These are phyloP conservation scores for Kodamaea leandrae DNA, from an alignment of 805 yeast species.

Conservation along the genomic window DNA sequence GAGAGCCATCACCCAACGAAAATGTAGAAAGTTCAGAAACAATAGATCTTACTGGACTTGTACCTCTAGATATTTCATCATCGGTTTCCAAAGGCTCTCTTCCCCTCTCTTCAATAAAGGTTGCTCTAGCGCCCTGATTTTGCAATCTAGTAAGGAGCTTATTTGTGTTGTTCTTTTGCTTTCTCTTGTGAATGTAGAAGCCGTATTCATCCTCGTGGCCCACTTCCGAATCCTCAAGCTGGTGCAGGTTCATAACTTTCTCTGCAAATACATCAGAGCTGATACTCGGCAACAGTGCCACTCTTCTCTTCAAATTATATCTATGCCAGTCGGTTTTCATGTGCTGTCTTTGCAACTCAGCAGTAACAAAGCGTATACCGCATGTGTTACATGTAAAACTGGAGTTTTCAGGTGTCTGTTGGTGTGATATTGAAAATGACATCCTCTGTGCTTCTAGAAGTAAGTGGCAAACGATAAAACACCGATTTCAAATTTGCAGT, in stretches of 20 bases:
- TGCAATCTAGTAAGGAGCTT: slow-evolving; percentile 34
- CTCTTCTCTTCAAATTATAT: slow-evolving; percentile 90
- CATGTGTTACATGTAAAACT: slow-evolving; percentile 82
- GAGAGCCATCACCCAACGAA: slow-evolving; percentile 47
- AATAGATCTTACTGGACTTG: slow-evolving; percentile 55
- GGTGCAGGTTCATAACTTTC: slow-evolving; percentile 45
- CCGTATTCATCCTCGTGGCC: slow-evolving; percentile 54
- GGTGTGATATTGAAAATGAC: slow-evolving; percentile 21
- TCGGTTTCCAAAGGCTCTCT: slow-evolving; percentile 26
- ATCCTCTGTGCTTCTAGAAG: slow-evolving; percentile 1
- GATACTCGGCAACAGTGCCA: slow-evolving; percentile 57
- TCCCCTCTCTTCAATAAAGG: slow-evolving; percentile 39
- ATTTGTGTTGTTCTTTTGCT: slow-evolving; percentile 17
- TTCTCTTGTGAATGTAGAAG: slow-evolving; percentile 37
- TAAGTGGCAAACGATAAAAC: neutral
- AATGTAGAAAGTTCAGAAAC: slow-evolving; percentile 54
- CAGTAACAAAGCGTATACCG: slow-evolving; percentile 70
- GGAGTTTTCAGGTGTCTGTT: slow-evolving; percentile 26
- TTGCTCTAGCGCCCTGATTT: slow-evolving; percentile 26
- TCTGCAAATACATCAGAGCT: slow-evolving; percentile 56
- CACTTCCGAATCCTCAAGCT: slow-evolving; percentile 19
- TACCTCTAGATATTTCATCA: slow-evolving; percentile 24
- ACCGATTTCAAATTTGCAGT: slow-evolving; percentile 1
- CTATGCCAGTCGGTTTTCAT: slow-evolving; percentile 99
- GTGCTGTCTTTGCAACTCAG: slow-evolving; percentile 86